A percentile compares a stretch with the other conserved stretches of the same genome.
Conservation (phyloP, 257 asterid species). For the Solanum gandarillasii region DNA sequence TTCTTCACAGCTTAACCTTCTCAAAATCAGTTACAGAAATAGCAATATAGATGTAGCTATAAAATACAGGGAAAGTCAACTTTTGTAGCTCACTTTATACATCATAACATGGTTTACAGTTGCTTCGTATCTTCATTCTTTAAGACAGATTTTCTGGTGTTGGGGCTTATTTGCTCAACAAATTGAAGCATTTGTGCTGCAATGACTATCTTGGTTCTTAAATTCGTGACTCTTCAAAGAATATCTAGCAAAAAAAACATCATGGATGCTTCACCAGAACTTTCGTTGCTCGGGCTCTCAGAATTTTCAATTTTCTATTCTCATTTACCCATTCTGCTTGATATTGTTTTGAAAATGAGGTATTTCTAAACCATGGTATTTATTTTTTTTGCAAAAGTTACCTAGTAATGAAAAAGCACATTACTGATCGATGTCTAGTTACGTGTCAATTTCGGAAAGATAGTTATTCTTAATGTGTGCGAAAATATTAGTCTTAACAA, state of each 20-base stretch:
- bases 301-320: neutral
- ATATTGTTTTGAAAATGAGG: neutral
- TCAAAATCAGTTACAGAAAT: neutral
- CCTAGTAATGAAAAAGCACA: neutral
- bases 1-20: neutral
- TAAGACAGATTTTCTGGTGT: neutral
- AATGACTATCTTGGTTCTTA: neutral
- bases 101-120: neutral
- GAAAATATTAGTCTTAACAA: neutral
- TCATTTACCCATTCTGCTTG: neutral
- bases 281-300: neutral
- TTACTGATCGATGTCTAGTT: neutral
- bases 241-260: neutral
- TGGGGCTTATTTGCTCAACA: neutral
- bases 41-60: neutral
- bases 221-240: neutral
- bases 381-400: neutral
- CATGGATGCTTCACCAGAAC: neutral
- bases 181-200: neutral
- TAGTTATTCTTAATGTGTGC: neutral
- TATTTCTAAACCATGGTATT: neutral
- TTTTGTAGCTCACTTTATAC: neutral
- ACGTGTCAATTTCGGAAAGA: neutral
- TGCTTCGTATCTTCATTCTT: neutral
- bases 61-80: neutral